Base-by-base conservation (phyloP, 1,284 basidiomycete genomes). In the Flammula alnicola region DNA sequence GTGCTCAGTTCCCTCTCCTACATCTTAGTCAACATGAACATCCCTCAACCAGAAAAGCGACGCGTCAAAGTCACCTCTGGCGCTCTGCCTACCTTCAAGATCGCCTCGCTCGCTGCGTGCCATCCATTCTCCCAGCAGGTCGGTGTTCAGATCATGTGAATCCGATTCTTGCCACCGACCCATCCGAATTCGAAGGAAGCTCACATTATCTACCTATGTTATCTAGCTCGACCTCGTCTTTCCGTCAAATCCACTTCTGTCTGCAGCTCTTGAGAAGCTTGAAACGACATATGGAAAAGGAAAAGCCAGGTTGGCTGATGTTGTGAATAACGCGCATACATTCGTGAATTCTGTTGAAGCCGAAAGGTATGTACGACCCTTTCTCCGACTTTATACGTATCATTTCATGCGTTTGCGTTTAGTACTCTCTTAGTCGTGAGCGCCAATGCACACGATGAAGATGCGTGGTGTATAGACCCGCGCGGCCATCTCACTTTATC, bases 391-490 rank as follows among this genome's bases (percentile, higher is more conserved):
- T 8, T 19, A 20, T 31, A 40, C 25, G 16, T 22, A 16, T 11
- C 37, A 20, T n/a, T 20, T 4, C 9, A 22, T 41, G 33, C 37
- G 5, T 47, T 16, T 16, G 12, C 20, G 4, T 44, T 9, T 29
- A 75, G 73, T 38, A 57, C 58, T n/a, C 59, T 78, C 10, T 39
- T 63, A 16, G 39, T 58, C 19, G 32, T 75, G 11, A 71, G 75
- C 25, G 59, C 72, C 3, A 63, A 68, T 3, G 27, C 60, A 4
- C 59, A 69, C 20, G 59, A 63, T 19, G 77, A 80, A 31, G 83
- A 86, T 50, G 73, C 71, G 1, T 88, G 86, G 86, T 83, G 81
- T 58, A 69, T 87, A 37, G 85, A 87, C 56, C 66, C 75, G 1
- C 74, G 80, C 8, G 81, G 81, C 2, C 51, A 80, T 19, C 65